Evolutionary conservation across 2,329 filamentous ascomycete species (phyloP), one percentile per base, ranked within the genome.

Genomic region (Cercospora citrullina): DNA sequence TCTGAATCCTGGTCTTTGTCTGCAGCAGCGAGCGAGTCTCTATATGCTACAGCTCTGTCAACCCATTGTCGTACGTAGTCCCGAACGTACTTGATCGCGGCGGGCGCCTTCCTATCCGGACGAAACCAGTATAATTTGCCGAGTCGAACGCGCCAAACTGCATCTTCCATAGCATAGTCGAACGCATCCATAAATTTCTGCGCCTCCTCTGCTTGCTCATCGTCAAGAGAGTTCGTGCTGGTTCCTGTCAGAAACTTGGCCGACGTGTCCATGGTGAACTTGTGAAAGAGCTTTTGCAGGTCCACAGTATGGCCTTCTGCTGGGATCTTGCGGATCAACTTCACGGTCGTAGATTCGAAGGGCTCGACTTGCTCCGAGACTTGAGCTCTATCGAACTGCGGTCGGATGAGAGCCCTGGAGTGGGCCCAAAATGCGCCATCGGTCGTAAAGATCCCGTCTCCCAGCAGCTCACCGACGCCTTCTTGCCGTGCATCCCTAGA

Each of bases 191-290:
- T 61, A n/a, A 73, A 68, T 10, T 48, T 21, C 14, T 61, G 45
- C 4, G 62, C 65, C 23, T 67, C 55, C n/a, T 67, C 69, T 4
- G 53, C 63, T 8, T 65, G 60, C 12, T 70, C 64, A 12, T 63
- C 55, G n/a, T 63, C 60, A 5, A 76, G 64, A 7, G 72, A 71
- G 18, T 69, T 66, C 2, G 72, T 71, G 26, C 71, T 72, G 48
- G 86, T 80, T 5, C 89, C 89, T 36, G 91, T 87, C 5, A 91
- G 78, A 66, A 91, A 89, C 45, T 89, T 87, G 0, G 88, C 91
- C 0, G 88, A 86, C 0, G 87, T 86, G 67, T 91, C 89, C 23
- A 91, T 81, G 0, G 88, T 89, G 74, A 90, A 82, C 57, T 84
- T 83, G 72, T 89, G 89, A 73, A 90, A 89, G 4, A 90, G 78